Evolutionary conservation across 1,139 yeast genomes (phyloP), one percentile per base, ranked within the genome.

Genomic region (Nakaseomyces uthaithaninus): DNA sequence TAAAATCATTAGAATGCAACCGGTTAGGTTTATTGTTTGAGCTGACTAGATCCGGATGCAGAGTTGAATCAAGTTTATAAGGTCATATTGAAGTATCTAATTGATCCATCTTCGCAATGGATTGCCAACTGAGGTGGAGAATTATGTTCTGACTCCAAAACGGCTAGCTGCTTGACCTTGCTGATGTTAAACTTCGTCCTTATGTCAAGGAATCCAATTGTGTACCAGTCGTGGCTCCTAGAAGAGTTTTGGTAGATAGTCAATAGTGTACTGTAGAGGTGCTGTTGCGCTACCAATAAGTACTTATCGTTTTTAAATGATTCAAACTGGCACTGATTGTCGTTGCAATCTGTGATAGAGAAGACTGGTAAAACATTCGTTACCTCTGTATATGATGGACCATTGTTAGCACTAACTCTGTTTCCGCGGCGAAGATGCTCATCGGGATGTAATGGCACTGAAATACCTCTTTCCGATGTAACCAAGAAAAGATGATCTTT

Each of bases 201-300:
- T 26, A 54, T 41, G 41, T 54, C 58, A 20, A 44, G 37, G 39
- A 43, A 54, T 12, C 57, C 57, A n/a, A 48, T 35, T 12, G 48
- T 48, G 16, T 41, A 16, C 58, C 59, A 53, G 16, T 42, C 42
- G 14, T 45, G 37, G 28, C 42, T 38, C 18, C 39, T 41, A 14
- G 37, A 25, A 27, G 42, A 39, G 41, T 48, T 37, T 25, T 44
- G 47, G 38, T 47, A 51, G 20, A 47, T 37, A 22, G 50, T 45
- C 23, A 54, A 43, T 14, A 43, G 40, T 16, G 56, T 53, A 16
- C 53, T 52, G 45, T 54, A 53, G 19, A 51, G 45, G 31, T 53
- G 51, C 37, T 49, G 48, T 28, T 50, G 52, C 22, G 47, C 44
- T 12, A 46, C 41, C 25, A 47, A 41, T 16, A 51, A 24, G 26